Evolutionary conservation across 2,329 filamentous ascomycete genomes (phyloP).

Genomic region (Aaosphaeria arxii): DNA sequence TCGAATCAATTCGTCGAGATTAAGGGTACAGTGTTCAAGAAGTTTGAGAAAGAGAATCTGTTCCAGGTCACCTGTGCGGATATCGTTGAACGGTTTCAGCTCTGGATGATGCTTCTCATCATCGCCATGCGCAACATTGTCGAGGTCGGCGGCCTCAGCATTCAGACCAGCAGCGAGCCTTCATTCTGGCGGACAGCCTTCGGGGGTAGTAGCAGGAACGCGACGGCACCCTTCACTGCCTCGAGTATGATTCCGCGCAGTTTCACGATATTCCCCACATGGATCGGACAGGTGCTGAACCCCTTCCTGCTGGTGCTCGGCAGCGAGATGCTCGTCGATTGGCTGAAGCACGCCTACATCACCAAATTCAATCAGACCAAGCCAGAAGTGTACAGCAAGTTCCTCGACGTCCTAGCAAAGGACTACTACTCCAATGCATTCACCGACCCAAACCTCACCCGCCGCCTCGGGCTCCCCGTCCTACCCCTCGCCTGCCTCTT

Average conservation of each 20-base stretch:
- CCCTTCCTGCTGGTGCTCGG: constrained; percentile 93
- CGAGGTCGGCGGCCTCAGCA: constrained; percentile 82
- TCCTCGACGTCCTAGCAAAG: constrained; percentile 90
- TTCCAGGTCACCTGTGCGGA: constrained; percentile 97
- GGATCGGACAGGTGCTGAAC: constrained; percentile 84
- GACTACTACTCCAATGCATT: constrained; percentile 98
- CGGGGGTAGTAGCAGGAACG: constrained; percentile 46
- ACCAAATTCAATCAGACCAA: constrained; percentile 98
- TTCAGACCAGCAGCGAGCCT: constrained; percentile 27
- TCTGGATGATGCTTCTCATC: constrained; percentile 96
- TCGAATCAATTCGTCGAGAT: constrained; percentile 99
- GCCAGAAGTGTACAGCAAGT: constrained; percentile 82
- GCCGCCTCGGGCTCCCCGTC: constrained; percentile 83
- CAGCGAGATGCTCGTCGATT: constrained; percentile 95
- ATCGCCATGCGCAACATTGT: constrained; percentile 96
- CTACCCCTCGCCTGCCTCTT: constrained; percentile 93
- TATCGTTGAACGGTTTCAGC: constrained; percentile 92
- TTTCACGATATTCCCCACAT: constrained; percentile 84
- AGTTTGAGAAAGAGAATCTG: constrained; percentile 95
- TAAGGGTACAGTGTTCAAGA: constrained; percentile 97
- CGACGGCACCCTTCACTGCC: constrained; percentile 55
- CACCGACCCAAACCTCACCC: constrained; percentile 82
- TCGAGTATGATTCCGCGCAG: constrained; percentile 81
- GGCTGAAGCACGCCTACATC: constrained; percentile 96
- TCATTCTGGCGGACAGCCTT: constrained; percentile 29